Evolutionary conservation across 345 rosid genomes (phyloP).

Genomic region (Erodium maritimum): DNA sequence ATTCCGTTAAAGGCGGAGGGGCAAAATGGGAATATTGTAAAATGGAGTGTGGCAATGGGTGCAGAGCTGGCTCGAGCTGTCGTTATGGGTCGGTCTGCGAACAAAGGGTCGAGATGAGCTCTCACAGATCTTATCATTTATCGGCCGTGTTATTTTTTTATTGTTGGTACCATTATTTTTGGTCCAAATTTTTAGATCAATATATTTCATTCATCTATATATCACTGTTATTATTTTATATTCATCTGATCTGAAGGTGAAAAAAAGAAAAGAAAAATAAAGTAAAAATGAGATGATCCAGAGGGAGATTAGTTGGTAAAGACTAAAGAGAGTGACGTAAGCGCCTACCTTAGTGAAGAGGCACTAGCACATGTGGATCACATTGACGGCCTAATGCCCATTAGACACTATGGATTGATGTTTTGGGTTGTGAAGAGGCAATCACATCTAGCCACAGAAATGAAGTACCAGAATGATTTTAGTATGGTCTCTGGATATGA

Average conservation of each 20-base stretch:
- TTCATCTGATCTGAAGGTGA: too few species aligned
- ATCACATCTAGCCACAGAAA: background rate
- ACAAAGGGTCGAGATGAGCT: background rate
- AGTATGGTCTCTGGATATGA: too few species aligned
- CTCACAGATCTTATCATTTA: conserved; percentile 10
- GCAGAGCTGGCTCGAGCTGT: background rate
- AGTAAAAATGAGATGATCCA: background rate
- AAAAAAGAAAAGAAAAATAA: too few species aligned
- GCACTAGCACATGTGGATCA: background rate
- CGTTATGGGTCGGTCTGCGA: background rate
- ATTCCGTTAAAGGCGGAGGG: conserved; percentile 2
- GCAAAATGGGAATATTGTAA: conserved; percentile 5
- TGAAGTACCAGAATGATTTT: background rate
- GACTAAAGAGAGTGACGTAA: background rate
- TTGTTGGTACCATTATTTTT: conserved; percentile 8
- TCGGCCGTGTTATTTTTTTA: conserved; percentile 5
- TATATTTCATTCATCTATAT: background rate
- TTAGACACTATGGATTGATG: background rate
- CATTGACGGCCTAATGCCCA: background rate
- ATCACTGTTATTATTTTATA: too few species aligned
- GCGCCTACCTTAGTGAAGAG: background rate
- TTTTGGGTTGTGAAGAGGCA: background rate
- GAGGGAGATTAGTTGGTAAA: background rate
- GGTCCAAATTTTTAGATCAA: background rate
- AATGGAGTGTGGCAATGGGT: background rate